Base-by-base conservation (phyloP, 345 rosid species). In the Theobroma cacao region DNA sequence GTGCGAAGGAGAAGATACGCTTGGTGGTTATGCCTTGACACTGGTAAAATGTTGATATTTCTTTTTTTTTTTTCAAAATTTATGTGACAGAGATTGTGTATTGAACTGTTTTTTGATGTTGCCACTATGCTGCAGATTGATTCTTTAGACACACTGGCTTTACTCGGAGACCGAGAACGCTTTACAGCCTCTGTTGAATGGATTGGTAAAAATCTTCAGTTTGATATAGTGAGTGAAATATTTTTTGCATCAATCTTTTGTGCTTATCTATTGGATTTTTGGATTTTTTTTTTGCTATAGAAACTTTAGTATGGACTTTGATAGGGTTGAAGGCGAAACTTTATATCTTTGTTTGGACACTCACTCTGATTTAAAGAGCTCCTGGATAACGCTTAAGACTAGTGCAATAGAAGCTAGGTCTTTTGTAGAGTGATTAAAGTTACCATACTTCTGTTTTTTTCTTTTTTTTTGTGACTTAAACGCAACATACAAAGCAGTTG, bases 21-120 rank as follows among this genome's bases (percentile, higher is more conserved):
- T 96, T 81, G 99, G 98, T 81, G 95, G 95, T 82, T 96, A 96
- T 89, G 99, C 98, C 63, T 86, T 96, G 86, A 94, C 98, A 11
- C 79, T 96, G 97, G 99, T 92, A 86, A 60, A 77, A 61, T 72
- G 12, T 14, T 11, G 15, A 28, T 33, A 52, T 43, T 75, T 40
- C 41, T 22, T 13, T 17, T 65, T 1, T 36, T 33, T n/a, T 33
- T 4, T 17, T 52, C 72, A 75, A 30, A 41, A 45, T 48, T 50
- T 55, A 11, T 36, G 22, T 59, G 36, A 38, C 2, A 18, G 41
- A 59, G 15, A 40, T 63, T 65, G 34, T 75, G n/a, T 53, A 14
- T 55, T 77, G 10, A 83, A 77, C 56, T 10, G 61, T 86, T 76
- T 52, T 72, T 9, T 30, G 34, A 65, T 65, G 74, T 53, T 66